These are phyloP conservation scores for Mortierella sp. DNA, from an alignment of 371 early-diverging fungal genomes.

Conservation along the genomic window DNA sequence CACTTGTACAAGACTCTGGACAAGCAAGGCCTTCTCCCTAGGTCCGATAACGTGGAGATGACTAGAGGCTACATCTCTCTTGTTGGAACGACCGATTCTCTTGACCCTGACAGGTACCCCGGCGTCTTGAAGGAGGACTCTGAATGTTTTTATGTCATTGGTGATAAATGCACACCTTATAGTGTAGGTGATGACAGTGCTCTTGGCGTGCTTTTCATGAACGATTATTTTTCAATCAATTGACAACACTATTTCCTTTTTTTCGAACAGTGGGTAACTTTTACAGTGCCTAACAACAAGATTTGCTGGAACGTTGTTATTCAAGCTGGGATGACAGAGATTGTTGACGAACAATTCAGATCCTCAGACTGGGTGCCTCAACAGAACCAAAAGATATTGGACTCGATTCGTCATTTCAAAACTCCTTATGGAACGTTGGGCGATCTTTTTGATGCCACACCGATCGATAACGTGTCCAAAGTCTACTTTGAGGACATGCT, in stretches of 20 bases:
- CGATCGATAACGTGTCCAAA: slow-evolving; percentile 13
- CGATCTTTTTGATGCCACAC: slow-evolving; percentile 28
- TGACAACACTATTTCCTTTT: background rate
- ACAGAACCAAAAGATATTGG: slow-evolving; percentile 1
- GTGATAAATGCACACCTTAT: background rate
- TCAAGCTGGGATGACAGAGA: background rate
- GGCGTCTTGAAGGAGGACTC: background rate
- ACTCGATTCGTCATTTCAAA: slow-evolving; percentile 15
- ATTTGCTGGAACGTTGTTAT: slow-evolving; percentile 29
- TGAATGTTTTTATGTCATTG: background rate
- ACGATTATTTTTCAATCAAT: too few relatives aligned
- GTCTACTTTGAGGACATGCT: slow-evolving; percentile 35
- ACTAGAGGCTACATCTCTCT: background rate
- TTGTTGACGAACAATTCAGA: slow-evolving; percentile 8
- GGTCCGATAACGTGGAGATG: background rate
- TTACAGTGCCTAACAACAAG: slow-evolving; percentile 11
- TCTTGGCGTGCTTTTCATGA: too few relatives aligned
- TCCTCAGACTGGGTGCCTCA: slow-evolving; percentile 26
- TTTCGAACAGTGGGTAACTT: slow-evolving; percentile 24
- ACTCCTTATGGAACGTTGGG: slow-evolving; percentile 20
- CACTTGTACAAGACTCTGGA: background rate
- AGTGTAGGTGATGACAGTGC: background rate
- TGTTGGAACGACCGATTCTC: background rate
- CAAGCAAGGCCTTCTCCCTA: background rate
- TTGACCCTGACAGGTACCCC: background rate